Evolutionary conservation across 768 basidiomycete species (phyloP), one percentile per base, ranked within the genome.

Genomic region (Cystobasidiopsis lactophilus): DNA sequence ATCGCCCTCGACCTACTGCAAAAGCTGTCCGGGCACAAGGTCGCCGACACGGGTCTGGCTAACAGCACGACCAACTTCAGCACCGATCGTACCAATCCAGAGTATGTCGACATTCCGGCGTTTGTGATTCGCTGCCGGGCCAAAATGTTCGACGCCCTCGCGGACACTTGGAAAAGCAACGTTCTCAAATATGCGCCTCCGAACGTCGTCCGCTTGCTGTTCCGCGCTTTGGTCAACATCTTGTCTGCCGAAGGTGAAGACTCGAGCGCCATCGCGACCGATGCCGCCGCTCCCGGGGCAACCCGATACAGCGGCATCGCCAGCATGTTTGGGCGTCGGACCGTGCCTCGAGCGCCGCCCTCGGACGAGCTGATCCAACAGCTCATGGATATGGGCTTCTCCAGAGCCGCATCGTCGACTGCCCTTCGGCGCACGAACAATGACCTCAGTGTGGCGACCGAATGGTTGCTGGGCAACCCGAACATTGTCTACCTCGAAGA

Each of bases 351-450:
- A 21, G 23, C 19, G 23, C 53, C 16, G 13, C 75, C 80, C 0
- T 82, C 85, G 63, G 85, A 88, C 64, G 73, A 72, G 43, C 76
- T 80, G 33, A 76, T 95, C 50, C 75, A 76, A 48, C 81, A 85
- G 60, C 71, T 96, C 51, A 79, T 77, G 10, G 93, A 96, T 61
- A 96, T 98, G 93, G 93, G 93, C 43, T 98, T 96, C 71, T 77
- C 81, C 33, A 77, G 86, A n/a, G 74, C 77, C 39, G 83, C 84
- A 13, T 85, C 79, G 1, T 82, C 83, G 62, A 75, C 79, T 50
- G 91, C 91, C 3, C 70, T 98, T 37, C 66, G 73, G 19, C 82
- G 89, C 11, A 78, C 80, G 3, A 77, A 80, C 57, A 96, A 96
- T 66, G 88, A 93, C 62, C 72, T 93, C 61, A 78, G 73, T 40